phyloP scores from a whole-genome alignment of 371 early-diverging fungal species.

The Parasitella parasitica region DNA sequence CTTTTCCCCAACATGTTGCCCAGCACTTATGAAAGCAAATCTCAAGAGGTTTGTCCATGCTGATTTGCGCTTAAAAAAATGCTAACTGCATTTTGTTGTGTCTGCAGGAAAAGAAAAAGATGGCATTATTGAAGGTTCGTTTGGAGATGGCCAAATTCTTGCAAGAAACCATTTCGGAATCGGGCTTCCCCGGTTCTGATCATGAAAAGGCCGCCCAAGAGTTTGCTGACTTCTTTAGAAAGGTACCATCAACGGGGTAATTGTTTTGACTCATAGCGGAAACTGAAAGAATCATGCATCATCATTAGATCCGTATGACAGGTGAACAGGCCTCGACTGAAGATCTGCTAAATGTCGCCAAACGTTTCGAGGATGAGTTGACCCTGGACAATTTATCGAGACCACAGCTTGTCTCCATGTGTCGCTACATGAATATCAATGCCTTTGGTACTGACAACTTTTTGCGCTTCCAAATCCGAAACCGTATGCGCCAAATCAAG shows the following conservation, averaged over 20 bases:
- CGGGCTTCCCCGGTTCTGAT: constrained; percentile 63
- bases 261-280: neutral
- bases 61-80: neutral
- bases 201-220: constrained; percentile 70
- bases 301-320: constrained; percentile 73
- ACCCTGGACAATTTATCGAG: constrained; percentile 92
- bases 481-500: constrained; percentile 81
- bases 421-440: constrained; percentile 90
- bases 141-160: constrained; percentile 94
- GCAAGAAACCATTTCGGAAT: constrained; percentile 93
- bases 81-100: neutral
- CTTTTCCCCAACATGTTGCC: constrained; percentile 98
- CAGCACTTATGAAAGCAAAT: constrained; percentile 92
- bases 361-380: constrained; percentile 88
- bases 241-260: too few relatives aligned
- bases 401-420: constrained; percentile 93
- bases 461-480: constrained; percentile 86
- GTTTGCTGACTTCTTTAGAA: constrained; percentile 79
- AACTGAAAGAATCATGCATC: neutral
- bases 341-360: constrained; percentile 82
- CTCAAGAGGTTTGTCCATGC: constrained; percentile 52
- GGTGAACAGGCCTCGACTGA: constrained; percentile 84
- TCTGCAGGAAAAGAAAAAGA: constrained; percentile 94
- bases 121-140: constrained; percentile 83
- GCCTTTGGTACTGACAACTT: constrained; percentile 96